Evolutionary conservation across 75 land plant species (phyloP), one percentile per base, ranked within the genome.

Genomic region (Cupressus sempervirens): DNA sequence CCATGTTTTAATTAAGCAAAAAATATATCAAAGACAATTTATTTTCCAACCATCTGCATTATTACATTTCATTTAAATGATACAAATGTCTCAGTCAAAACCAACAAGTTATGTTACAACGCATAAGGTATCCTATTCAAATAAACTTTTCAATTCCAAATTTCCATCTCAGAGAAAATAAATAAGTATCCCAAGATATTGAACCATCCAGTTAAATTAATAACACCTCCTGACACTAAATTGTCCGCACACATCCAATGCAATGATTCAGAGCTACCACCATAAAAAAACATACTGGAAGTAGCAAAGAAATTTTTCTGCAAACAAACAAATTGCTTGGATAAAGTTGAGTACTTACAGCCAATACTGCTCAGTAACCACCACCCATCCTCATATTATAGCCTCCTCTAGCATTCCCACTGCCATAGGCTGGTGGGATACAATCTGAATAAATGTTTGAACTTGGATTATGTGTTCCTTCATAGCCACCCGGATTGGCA

Each of bases 401-500:
- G 20, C 76, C 84, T 82, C 86, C 83, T 73, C 85, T 86, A 83
- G 85, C 76, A 26, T 36, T 81, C 34, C 72, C 54, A 52, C 84
- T 54, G 14, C 56, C 26, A 34, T 86, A 40, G 29, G 81, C 41
- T 45, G 68, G 30, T 53, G 82, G 83, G 34, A 36, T 34, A 86
- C 32, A 52, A 45, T 20, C 85, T 76, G 86, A 43, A 62, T 84
- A 58, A 0, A 23, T 38, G 34, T 70, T 70, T 34, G 87, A 36
- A 20, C 45, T 13, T 7, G 50, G 83, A 81, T 46, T 45, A 30
- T 75, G 80, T 54, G 83, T 34, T 87, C 45, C 46, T 16, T 83
- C 81, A 14, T 83, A 85, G 52, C 89, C 83, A 67, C 86, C 83
- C 58, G 84, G 85, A 13, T 81, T 82, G 80, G 85, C 90, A 1